These are phyloP conservation scores for Thymus quinquecostatus DNA, from an alignment of 257 asterid genomes.

Conservation along the genomic window DNA sequence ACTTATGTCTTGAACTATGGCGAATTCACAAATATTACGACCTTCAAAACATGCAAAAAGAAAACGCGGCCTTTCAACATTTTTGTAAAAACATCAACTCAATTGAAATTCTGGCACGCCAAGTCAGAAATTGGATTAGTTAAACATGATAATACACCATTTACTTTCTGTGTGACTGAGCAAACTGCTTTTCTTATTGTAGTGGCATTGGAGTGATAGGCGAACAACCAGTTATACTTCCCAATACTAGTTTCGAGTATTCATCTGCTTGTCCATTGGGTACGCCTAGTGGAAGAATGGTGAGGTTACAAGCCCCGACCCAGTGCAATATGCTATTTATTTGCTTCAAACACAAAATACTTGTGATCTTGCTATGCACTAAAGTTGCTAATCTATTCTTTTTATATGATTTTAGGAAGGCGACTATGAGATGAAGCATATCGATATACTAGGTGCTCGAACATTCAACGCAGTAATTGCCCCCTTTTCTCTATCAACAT, in stretches of 20 bases:
- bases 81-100: too few species aligned
- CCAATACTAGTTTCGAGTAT: constrained; percentile 78
- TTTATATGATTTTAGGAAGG: constrained; percentile 57
- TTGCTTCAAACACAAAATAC: background rate
- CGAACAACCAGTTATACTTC: constrained; percentile 93
- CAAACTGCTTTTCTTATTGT: constrained; percentile 14
- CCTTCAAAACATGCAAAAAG: background rate
- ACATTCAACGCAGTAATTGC: constrained; percentile 72
- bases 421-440: constrained; percentile 85
- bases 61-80: background rate
- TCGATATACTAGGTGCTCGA: constrained; percentile 53
- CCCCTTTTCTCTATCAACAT: constrained; percentile 67
- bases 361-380: background rate
- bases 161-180: background rate
- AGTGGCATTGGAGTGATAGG: constrained; percentile 91
- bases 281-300: constrained; percentile 87
- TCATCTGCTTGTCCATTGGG: constrained; percentile 92
- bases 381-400: background rate
- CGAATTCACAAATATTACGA: background rate
- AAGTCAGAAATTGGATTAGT: too few species aligned
- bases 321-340: background rate
- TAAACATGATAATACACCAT: background rate
- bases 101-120: too few species aligned
- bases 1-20: background rate
- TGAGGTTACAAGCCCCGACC: constrained; percentile 34